phyloP scores from a whole-genome alignment of 257 asterid species.

The Solanum etuberosum region DNA sequence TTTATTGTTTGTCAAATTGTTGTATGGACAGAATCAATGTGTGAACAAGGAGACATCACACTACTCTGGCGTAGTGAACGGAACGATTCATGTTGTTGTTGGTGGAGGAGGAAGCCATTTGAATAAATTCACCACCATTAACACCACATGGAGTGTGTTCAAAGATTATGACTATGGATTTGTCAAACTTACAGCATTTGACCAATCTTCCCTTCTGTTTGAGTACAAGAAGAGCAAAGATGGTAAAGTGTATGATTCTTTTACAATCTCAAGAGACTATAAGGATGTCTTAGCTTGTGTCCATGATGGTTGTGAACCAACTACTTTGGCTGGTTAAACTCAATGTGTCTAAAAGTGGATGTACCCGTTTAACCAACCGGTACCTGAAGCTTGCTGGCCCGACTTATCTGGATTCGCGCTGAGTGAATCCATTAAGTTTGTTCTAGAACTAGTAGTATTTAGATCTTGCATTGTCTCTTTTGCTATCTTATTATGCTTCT shows the following conservation, averaged over 20 bases:
- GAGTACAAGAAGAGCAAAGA: slow-evolving; percentile 1
- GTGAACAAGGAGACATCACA: slow-evolving; percentile 33
- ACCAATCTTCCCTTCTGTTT: neutral
- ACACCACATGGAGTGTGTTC: slow-evolving; percentile 1
- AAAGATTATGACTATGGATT: neutral
- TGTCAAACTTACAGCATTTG: neutral
- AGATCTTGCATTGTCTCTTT: neutral
- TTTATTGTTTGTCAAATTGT: neutral
- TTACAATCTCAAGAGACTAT: neutral
- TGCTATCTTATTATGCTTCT: neutral
- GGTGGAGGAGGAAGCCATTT: slow-evolving; percentile 53
- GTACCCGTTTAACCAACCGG: neutral
- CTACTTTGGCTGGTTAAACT: neutral
- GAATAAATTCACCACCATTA: neutral
- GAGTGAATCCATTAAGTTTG: neutral
- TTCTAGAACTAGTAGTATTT: neutral
- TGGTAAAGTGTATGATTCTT: neutral
- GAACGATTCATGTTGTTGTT: slow-evolving; percentile 32
- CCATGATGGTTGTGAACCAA: neutral
- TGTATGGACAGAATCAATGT: slow-evolving; percentile 35
- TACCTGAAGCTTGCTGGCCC: neutral
- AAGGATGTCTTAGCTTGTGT: neutral
- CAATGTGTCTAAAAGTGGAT: neutral
- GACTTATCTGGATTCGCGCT: neutral
- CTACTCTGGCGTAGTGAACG: slow-evolving; percentile 36